These are phyloP conservation scores for Aspergillus versicolor DNA, from an alignment of 2,329 filamentous ascomycete genomes.

Conservation along the genomic window DNA sequence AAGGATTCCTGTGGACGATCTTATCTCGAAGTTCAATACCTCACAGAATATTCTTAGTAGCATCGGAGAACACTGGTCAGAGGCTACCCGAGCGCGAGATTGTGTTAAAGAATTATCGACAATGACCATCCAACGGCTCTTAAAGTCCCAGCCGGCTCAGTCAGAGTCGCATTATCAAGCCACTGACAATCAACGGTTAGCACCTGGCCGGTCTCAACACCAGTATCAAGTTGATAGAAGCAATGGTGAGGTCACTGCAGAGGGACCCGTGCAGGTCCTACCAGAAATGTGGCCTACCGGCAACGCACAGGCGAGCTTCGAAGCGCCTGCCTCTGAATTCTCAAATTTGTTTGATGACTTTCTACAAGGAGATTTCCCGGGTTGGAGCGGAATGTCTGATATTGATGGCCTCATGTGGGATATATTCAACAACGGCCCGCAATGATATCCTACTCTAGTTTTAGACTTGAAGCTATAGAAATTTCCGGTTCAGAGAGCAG, in stretches of 20 bases:
- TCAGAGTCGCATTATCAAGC: background rate
- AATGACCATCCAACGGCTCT: slow-evolving; percentile 26
- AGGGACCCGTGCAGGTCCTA: background rate
- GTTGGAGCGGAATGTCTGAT: slow-evolving; percentile 26
- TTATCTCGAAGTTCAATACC: slow-evolving; percentile 45
- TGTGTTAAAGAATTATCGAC: slow-evolving; percentile 30
- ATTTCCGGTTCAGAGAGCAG: too few relatives aligned
- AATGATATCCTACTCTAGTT: background rate
- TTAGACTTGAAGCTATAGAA: background rate
- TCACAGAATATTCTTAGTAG: slow-evolving; percentile 52
- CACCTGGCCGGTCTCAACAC: background rate
- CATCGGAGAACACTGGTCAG: slow-evolving; percentile 53
- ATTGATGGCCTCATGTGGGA: slow-evolving; percentile 33
- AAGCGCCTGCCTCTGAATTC: slow-evolving; percentile 2
- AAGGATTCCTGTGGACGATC: slow-evolving; percentile 37
- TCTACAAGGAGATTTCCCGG: slow-evolving; percentile 23
- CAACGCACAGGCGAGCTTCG: slow-evolving; percentile 7
- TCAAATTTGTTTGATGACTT: slow-evolving; percentile 23
- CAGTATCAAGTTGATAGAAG: background rate
- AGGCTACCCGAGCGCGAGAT: slow-evolving; percentile 38
- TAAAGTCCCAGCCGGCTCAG: background rate
- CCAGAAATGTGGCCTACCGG: too few relatives aligned
- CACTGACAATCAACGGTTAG: background rate
- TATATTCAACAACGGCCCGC: slow-evolving; percentile 18
- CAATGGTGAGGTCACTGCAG: background rate